A percentile compares a stretch with the other conserved stretches of the same genome.
Evolutionary conservation across 2,329 filamentous ascomycete genomes (phyloP).

Genomic region (Cylindrodendrum hubeiense): DNA sequence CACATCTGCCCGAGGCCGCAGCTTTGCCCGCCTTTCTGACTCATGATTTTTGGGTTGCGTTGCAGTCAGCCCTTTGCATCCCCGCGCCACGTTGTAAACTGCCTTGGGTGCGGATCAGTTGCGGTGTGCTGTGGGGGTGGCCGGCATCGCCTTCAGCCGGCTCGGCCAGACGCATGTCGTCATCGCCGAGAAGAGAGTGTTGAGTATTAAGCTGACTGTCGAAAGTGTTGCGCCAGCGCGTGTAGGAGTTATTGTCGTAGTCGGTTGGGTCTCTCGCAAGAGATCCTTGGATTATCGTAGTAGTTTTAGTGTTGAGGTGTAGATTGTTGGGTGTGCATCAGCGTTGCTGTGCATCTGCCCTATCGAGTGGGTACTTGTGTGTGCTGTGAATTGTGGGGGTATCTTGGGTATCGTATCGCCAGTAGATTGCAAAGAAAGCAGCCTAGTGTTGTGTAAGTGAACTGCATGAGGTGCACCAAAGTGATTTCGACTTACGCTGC

Average conservation of each 20-base stretch:
- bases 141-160: conserved; percentile 3
- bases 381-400: conserved; percentile 33
- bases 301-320: conserved; percentile 36
- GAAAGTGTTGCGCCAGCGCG: conserved; percentile 24
- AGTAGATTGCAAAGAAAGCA: conserved; percentile 39
- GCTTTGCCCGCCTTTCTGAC: conserved; percentile 15
- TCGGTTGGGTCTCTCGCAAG: conserved; percentile 2
- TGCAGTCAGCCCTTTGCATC: conserved; percentile 13
- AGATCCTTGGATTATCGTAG: conserved; percentile 12
- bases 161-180: conserved; percentile 9
- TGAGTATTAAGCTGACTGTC: conserved; percentile 17
- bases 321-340: conserved; percentile 38
- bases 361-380: conserved; percentile 19
- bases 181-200: conserved; percentile 7
- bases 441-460: conserved; percentile 38
- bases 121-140: conserved; percentile 19
- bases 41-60: conserved; percentile 17
- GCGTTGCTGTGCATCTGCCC: conserved; percentile 35
- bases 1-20: conserved; percentile 14
- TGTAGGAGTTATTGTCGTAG: conserved; percentile 1
- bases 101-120: not conserved
- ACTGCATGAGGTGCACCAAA: not conserved
- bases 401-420: conserved; percentile 42
- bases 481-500: conserved; percentile 39
- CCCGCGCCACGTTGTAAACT: conserved; percentile 11